Percentiles rank a stretch among this genome's conserved stretches.
Evolutionary conservation across 2,329 filamentous ascomycete species (phyloP).

Genomic region (Colletotrichum sp.): DNA sequence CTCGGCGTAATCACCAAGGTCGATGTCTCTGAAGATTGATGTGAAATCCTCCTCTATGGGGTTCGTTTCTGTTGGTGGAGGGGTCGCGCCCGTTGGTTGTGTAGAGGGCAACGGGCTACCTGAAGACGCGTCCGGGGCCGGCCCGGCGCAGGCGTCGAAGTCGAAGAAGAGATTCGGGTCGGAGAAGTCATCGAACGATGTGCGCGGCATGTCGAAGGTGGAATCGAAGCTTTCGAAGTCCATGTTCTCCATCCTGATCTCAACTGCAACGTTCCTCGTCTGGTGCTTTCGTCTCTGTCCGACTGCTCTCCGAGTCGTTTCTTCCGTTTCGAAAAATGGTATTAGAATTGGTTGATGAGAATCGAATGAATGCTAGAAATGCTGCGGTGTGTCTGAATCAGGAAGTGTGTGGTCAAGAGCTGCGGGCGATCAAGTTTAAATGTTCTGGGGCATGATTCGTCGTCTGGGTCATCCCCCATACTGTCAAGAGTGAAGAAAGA

Average conservation of each 20-base stretch:
- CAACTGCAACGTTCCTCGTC: background rate
- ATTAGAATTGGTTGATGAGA: background rate
- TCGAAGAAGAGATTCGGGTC: background rate
- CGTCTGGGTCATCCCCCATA: background rate
- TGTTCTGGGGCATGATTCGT: background rate
- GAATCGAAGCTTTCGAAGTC: background rate
- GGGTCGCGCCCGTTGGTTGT: background rate
- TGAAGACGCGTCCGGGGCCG: background rate
- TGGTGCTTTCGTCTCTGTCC: background rate
- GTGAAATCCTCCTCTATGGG: background rate
- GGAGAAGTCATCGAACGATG: background rate
- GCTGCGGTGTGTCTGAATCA: background rate
- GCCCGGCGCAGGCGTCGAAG: conserved; percentile 3
- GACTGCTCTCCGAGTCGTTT: background rate
- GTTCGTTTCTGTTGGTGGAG: background rate
- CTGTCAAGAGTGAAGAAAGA: background rate
- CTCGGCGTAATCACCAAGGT: background rate
- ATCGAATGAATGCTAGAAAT: background rate
- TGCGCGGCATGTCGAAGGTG: background rate
- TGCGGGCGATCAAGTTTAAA: background rate
- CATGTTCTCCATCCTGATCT: background rate
- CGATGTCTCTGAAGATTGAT: background rate
- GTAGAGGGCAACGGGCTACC: background rate
- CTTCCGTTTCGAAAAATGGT: background rate
- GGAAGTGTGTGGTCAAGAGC: background rate